Evolutionary conservation across 2,329 filamentous ascomycete species (phyloP).

Genomic region (Laburnicola sp.): DNA sequence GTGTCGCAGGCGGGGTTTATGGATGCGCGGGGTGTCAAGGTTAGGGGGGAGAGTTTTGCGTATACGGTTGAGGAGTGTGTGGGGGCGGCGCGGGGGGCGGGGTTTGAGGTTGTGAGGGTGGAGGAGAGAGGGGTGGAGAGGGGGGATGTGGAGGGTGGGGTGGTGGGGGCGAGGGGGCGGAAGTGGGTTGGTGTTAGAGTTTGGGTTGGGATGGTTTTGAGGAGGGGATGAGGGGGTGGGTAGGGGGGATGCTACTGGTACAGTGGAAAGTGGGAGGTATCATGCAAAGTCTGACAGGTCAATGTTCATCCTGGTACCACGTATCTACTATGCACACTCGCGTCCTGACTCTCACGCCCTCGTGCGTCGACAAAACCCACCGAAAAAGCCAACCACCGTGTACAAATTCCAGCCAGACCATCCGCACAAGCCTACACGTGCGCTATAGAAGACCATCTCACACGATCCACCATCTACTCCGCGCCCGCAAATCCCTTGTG

Average conservation of each 20-base stretch:
- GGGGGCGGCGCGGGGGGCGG: slow-evolving; percentile 48
- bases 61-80: slow-evolving; percentile 58
- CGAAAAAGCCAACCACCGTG: no score
- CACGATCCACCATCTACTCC: neutral
- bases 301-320: no score
- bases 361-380: no score
- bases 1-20: slow-evolving; percentile 64
- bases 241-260: no score
- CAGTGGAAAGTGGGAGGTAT: no score
- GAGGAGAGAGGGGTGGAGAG: slow-evolving; percentile 37
- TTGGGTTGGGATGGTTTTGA: slow-evolving; percentile 46
- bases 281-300: no score
- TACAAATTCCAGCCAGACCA: no score
- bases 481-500: slow-evolving; percentile 70
- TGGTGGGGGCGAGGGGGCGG: slow-evolving; percentile 39
- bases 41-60: slow-evolving; percentile 61
- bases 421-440: neutral
- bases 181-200: slow-evolving; percentile 49
- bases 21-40: slow-evolving; percentile 56
- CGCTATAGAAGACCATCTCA: neutral
- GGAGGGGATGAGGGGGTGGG: slow-evolving; percentile 16
- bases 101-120: slow-evolving; percentile 34
- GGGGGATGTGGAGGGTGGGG: slow-evolving; percentile 35
- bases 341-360: no score
- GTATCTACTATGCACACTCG: no score